These are phyloP conservation scores for Boletellus emodensis DNA, from an alignment of 768 basidiomycete genomes.

Conservation along the genomic window DNA sequence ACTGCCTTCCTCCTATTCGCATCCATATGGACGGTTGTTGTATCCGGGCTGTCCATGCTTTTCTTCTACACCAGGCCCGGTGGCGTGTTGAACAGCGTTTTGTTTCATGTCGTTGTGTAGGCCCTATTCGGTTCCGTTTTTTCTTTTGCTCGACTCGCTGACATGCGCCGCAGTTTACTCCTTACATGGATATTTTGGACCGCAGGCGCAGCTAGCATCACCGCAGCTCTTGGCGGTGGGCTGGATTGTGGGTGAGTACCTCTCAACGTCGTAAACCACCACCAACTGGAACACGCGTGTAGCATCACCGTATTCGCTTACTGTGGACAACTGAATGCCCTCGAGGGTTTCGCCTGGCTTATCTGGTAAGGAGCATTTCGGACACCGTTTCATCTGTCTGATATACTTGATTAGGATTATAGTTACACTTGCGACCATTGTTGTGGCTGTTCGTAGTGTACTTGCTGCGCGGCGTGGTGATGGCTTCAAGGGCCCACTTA, in stretches of 20 bases:
- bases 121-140: constrained; percentile 19
- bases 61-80: constrained; percentile 51
- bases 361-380: constrained; percentile 48
- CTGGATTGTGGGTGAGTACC: constrained; percentile 59
- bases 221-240: constrained; percentile 61
- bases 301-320: constrained; percentile 48
- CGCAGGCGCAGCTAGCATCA: constrained; percentile 68
- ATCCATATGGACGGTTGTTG: constrained; percentile 67
- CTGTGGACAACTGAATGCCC: constrained; percentile 73
- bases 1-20: constrained; percentile 66
- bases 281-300: background rate
- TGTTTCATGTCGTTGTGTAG: constrained; percentile 61
- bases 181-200: constrained; percentile 80
- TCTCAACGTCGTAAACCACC: background rate
- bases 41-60: constrained; percentile 47
- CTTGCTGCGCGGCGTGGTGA: constrained; percentile 60
- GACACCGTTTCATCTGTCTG: background rate
- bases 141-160: background rate
- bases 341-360: constrained; percentile 73
- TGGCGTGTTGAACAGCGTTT: constrained; percentile 54
- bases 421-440: constrained; percentile 55
- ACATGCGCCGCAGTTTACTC: constrained; percentile 42
- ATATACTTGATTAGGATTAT: constrained; percentile 46
- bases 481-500: constrained; percentile 56
- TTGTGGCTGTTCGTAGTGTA: constrained; percentile 60